A percentile compares a stretch with the other conserved stretches of the same genome.
These are phyloP conservation scores for Starmerella potacharoeniae DNA, from an alignment of 805 yeast genomes.

Conservation along the genomic window DNA sequence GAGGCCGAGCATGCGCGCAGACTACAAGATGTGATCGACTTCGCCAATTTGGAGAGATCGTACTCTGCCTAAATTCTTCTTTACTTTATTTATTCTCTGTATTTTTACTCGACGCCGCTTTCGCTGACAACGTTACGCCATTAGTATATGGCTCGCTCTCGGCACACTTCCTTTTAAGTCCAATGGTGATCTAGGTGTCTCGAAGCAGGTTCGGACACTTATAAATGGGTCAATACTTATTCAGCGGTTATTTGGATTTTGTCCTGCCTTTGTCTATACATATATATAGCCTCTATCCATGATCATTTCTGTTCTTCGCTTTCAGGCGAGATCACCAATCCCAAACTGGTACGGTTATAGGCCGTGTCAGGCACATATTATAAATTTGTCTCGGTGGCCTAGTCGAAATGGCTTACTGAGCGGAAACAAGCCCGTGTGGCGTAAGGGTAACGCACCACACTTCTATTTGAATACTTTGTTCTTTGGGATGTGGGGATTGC, in stretches of 20 bases:
- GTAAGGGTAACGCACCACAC: slow-evolving; percentile 35
- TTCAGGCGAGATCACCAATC: background rate
- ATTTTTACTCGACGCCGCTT: background rate
- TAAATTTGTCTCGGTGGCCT: slow-evolving; percentile 2
- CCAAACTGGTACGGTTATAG: background rate
- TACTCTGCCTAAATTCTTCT: background rate
- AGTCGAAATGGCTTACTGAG: background rate
- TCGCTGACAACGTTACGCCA: no score
- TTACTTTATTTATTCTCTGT: background rate
- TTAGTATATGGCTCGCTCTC: no score
- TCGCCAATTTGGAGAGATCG: slow-evolving; percentile 16
- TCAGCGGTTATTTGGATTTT: no score
- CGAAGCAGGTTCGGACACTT: no score
- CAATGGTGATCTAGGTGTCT: no score
- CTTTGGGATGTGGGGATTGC: slow-evolving; percentile 30
- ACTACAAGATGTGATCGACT: slow-evolving; percentile 9
- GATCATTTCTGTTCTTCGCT: no score
- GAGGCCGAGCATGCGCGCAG: background rate
- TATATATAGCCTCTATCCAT: no score
- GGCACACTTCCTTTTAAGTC: no score
- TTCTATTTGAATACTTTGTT: slow-evolving; percentile 21
- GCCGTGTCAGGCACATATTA: background rate
- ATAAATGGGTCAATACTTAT: no score
- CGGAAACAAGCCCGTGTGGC: slow-evolving; percentile 29
- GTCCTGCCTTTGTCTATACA: no score